phyloP scores from a whole-genome alignment of 148 eudicot genomes.

The Gaultheria prostrata region DNA sequence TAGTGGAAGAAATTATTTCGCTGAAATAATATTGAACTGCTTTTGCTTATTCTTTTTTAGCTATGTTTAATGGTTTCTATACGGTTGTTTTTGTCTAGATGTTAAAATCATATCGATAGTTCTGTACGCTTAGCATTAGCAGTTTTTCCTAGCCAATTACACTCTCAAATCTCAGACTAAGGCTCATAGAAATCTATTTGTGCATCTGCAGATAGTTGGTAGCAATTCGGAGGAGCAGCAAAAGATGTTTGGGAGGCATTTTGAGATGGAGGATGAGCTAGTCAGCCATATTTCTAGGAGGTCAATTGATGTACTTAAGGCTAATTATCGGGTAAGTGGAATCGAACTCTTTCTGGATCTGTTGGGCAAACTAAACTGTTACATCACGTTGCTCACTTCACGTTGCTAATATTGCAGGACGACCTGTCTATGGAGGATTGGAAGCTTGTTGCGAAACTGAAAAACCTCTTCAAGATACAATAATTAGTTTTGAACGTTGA shows the following conservation, averaged over 20 bases:
- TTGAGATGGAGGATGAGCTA: slow-evolving; percentile 85
- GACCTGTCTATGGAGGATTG: slow-evolving; percentile 64
- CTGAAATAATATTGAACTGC: background rate
- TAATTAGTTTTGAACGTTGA: slow-evolving; percentile 11
- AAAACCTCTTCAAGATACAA: slow-evolving; percentile 66
- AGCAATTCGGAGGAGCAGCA: slow-evolving; percentile 82
- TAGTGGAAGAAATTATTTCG: background rate
- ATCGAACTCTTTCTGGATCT: background rate
- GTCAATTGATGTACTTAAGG: slow-evolving; percentile 75
- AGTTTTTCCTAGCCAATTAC: background rate
- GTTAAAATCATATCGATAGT: background rate
- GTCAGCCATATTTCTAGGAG: slow-evolving; percentile 85
- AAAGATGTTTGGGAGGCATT: slow-evolving; percentile 90
- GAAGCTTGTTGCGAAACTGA: slow-evolving; percentile 61
- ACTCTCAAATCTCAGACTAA: background rate
- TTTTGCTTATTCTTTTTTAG: background rate
- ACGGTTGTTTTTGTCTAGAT: background rate
- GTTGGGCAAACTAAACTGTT: background rate
- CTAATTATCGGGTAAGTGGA: slow-evolving; percentile 60
- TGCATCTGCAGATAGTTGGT: slow-evolving; percentile 56
- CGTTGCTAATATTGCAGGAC: slow-evolving; percentile 39
- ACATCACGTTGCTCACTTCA: background rate
- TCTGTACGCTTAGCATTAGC: background rate
- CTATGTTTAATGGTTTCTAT: background rate
- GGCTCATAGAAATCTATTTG: background rate